Evolutionary conservation across 768 basidiomycete species (phyloP), one percentile per base, ranked within the genome.

Genomic region (Lactarius tabidus): DNA sequence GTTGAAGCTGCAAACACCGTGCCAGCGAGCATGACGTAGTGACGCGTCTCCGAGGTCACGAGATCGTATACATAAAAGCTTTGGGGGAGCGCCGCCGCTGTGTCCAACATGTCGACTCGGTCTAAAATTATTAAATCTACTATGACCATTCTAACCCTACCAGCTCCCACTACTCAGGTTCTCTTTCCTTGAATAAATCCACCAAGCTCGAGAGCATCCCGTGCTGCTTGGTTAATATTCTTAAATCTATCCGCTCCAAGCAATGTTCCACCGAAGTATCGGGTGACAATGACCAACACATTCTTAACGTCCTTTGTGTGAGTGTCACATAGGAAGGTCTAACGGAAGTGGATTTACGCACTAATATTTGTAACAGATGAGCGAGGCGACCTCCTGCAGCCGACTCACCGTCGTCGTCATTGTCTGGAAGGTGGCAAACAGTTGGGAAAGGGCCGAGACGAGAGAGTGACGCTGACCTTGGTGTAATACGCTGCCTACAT

Each of bases 201-300:
- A 12, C 91, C 96, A 0, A 86, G 68, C 52, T 96, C 92, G 6
- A 98, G 80, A 1, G 95, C 95, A 71, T 93, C 91, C 26, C 96
- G 83, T 1, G 95, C 96, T 4, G 93, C 93, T 73, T 95, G 92
- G 72, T 96, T 98, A 75, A 99, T 98, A 71, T 96, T 93, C 73
- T 91, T 90, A 76, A 89, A 93, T 39, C 90, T 79, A 73, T 95
- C 95, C 1, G 94, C 87, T 3, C 93, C 95, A 1, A 99, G 81
- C 67, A 92, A 90, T 15, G 90, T 88, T 0, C 96, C 96, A 17
- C 96, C 96, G 72, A 91, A 98, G 77, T 93, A 96, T 43, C 96
- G 86, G 4, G 95, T 93, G 15, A 99, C 96, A 23, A 98, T 78
- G 18, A 99, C 90, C 1, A 98, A 80, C 15, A 97, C 91, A 70